Evolutionary conservation across 805 yeast species (phyloP).

Genomic region (Hanseniaspora vineae): DNA sequence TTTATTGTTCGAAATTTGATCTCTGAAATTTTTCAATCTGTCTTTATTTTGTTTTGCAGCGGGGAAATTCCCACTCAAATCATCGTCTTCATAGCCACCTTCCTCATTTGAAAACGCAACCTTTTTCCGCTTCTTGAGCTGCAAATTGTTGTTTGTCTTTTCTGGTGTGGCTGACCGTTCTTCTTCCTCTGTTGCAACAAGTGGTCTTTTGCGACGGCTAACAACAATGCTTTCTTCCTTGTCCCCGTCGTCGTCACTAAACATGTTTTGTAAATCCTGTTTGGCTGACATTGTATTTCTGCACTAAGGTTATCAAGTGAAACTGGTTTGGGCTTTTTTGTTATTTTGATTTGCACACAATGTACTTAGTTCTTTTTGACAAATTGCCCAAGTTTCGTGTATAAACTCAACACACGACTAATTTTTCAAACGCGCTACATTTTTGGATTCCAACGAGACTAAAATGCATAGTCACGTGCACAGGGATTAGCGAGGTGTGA

Average conservation of each 20-base stretch:
- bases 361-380: no score
- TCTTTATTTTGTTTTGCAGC: conserved; percentile 1
- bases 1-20: neutral
- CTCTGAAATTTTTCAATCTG: neutral
- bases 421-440: no score
- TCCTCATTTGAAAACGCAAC: neutral
- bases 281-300: neutral
- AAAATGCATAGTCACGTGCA: no score
- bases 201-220: neutral
- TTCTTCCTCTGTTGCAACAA: neutral
- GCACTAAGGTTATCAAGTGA: no score
- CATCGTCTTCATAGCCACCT: neutral
- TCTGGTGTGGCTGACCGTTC: neutral
- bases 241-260: conserved; percentile 2
- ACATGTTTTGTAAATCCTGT: neutral
- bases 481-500: no score
- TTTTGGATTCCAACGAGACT: no score
- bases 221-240: neutral
- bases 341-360: neutral
- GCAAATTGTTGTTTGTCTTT: neutral
- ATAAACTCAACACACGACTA: no score
- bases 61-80: conserved; percentile 1
- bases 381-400: neutral
- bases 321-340: neutral
- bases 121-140: neutral